Evolutionary conservation across 148 eudicot genomes (phyloP), one percentile per base, ranked within the genome.

Genomic region (Beta vulgaris): DNA sequence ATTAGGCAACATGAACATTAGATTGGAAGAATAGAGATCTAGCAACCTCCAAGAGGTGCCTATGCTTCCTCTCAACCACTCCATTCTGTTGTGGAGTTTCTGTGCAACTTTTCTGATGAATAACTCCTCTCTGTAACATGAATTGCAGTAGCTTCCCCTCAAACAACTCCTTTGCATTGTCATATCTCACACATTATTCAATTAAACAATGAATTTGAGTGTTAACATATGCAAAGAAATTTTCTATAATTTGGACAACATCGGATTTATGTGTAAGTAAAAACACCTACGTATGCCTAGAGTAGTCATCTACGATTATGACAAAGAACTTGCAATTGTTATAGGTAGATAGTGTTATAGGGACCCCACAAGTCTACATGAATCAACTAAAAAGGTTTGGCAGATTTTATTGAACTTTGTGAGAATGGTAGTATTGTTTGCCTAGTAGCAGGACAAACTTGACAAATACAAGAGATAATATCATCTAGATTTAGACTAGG

Each of bases 321-420:
- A 82, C 18, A 48, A 78, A 82, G 32, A 42, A 64, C 0, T 44
- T 19, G 16, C 16, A 63, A 2, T 77, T 77, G 37, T 55, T 12
- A 0, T 6, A 5, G 1, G 79, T 59, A 0, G 23, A 0, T 21
- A 23, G 4, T 2, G n/a, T 59, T 55, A 7, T 63, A 43, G 1
- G 82, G 82, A 0, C 80, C 85, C 85, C 80, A 83, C 3, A 55
- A 4, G 25, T 78, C 73, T 1, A 53, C 1, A 53, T 53, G 57
- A 1, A 53, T 2, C 5, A 53, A 7, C 6, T 53, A 3, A 53
- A 53, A 53, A 21, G 57, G 57, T 4, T 2, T 21, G 3, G 26
- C 4, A 21, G 57, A 21, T 7, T 53, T 53, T 53, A 53, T 53
- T 19, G 3, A 3, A 53, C 57, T 53, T 1, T 6, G 8, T 7